A percentile compares a stretch with the other conserved stretches of the same genome.
phyloP scores from a whole-genome alignment of 2,329 filamentous ascomycete genomes.

The Cercospora canescens region DNA sequence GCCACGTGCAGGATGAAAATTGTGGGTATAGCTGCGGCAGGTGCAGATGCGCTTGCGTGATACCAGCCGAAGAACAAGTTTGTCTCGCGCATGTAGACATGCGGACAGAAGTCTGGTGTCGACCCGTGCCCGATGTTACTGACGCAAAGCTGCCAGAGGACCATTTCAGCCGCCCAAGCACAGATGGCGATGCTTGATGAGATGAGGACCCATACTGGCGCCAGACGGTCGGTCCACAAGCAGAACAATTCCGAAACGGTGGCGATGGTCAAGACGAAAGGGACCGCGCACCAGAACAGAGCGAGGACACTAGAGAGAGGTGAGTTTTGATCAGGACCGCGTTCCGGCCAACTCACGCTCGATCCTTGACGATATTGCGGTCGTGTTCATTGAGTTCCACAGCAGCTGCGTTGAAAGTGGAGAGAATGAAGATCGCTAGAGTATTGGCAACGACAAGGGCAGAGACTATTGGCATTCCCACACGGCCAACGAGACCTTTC shows the following conservation, averaged over 20 bases:
- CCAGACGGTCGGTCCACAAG: constrained; percentile 16
- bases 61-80: constrained; percentile 14
- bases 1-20: constrained; percentile 18
- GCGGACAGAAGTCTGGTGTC: constrained; percentile 15
- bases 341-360: constrained; percentile 12
- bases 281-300: constrained; percentile 21
- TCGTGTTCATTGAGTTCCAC: constrained; percentile 12
- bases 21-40: constrained; percentile 13
- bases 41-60: constrained; percentile 10
- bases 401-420: constrained; percentile 17
- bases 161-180: constrained; percentile 11
- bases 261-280: constrained; percentile 11
- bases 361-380: not conserved
- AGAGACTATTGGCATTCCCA: constrained; percentile 18
- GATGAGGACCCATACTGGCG: constrained; percentile 11
- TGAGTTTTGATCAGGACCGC: not conserved
- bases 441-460: constrained; percentile 19
- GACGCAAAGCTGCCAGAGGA: constrained; percentile 18
- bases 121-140: not conserved
- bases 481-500: constrained; percentile 19
- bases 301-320: constrained; percentile 13
- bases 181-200: constrained; percentile 16
- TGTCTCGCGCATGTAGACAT: constrained; percentile 11
- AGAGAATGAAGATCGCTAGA: constrained; percentile 15
- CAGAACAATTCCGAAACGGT: constrained; percentile 12